phyloP scores from a whole-genome alignment of 768 basidiomycete species.

The Lentinus tigrinus region DNA sequence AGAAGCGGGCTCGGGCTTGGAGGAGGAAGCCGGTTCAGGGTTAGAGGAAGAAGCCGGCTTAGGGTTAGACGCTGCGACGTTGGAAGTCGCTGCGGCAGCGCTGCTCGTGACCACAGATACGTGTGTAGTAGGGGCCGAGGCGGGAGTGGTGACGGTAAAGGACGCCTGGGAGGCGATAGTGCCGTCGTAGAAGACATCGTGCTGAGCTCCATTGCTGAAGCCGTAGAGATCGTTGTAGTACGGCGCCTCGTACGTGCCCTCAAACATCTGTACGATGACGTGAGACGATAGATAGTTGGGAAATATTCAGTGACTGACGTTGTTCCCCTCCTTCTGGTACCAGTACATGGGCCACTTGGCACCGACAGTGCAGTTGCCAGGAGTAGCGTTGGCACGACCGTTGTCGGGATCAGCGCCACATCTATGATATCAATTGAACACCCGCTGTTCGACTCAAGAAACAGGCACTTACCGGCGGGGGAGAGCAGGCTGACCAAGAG shows the following conservation, averaged over 20 bases:
- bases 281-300: not conserved
- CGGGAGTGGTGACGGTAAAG: not conserved
- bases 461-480: conserved; percentile 27
- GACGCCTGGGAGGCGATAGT: conserved; percentile 14
- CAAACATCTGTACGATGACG: conserved; percentile 26
- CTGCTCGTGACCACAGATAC: not conserved
- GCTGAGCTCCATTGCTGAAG: conserved; percentile 44
- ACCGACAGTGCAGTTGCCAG: conserved; percentile 39
- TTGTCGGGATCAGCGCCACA: conserved; percentile 34
- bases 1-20: not conserved
- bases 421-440: not conserved
- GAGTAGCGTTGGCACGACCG: conserved; percentile 18
- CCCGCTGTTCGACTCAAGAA: not conserved
- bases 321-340: conserved; percentile 38
- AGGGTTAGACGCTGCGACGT: not conserved
- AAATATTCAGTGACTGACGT: conserved; percentile 28
- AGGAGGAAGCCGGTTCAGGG: not conserved
- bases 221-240: conserved; percentile 39
- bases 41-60: not conserved
- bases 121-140: not conserved
- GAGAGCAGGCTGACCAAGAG: conserved; percentile 32
- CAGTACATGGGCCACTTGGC: conserved; percentile 41
- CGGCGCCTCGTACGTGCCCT: conserved; percentile 30
- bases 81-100: not conserved
- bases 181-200: conserved; percentile 36